These are phyloP conservation scores for Cytospora leucostoma DNA, from an alignment of 2,329 filamentous ascomycete genomes.

Conservation along the genomic window DNA sequence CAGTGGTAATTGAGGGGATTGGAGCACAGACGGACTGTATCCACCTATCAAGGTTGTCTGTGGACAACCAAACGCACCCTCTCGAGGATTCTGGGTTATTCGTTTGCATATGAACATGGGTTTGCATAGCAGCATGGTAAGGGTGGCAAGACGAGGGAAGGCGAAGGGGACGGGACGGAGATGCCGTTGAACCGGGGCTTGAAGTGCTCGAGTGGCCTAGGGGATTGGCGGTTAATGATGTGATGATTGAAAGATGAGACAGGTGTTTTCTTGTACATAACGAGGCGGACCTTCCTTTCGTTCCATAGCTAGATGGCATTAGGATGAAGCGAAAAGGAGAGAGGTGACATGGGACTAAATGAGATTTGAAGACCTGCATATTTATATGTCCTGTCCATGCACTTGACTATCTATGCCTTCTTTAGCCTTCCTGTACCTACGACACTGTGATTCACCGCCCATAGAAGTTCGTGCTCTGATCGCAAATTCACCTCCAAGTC, in stretches of 20 bases:
- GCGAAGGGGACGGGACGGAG: slow-evolving; percentile 15
- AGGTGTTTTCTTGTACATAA: background rate
- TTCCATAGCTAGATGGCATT: background rate
- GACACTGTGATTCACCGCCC: background rate
- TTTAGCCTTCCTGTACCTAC: background rate
- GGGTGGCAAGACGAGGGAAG: slow-evolving; percentile 1
- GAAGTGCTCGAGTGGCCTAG: slow-evolving; percentile 24
- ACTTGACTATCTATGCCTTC: background rate
- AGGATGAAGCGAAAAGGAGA: background rate
- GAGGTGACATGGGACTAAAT: too few relatives aligned
- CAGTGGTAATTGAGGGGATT: slow-evolving; percentile 43
- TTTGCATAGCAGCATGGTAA: slow-evolving; percentile 1
- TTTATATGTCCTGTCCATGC: background rate
- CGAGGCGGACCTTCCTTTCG: background rate
- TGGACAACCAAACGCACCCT: slow-evolving; percentile 3
- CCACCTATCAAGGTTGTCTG: background rate
- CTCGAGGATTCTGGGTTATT: background rate
- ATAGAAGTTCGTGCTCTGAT: background rate
- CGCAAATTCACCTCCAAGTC: too few relatives aligned
- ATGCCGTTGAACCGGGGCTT: slow-evolving; percentile 22
- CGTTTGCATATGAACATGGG: background rate
- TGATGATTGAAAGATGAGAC: background rate
- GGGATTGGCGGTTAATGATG: slow-evolving; percentile 21
- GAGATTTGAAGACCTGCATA: background rate
- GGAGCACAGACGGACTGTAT: slow-evolving; percentile 6